Conservation (phyloP, 1,284 basidiomycete species). For the Trametes versicolor region DNA sequence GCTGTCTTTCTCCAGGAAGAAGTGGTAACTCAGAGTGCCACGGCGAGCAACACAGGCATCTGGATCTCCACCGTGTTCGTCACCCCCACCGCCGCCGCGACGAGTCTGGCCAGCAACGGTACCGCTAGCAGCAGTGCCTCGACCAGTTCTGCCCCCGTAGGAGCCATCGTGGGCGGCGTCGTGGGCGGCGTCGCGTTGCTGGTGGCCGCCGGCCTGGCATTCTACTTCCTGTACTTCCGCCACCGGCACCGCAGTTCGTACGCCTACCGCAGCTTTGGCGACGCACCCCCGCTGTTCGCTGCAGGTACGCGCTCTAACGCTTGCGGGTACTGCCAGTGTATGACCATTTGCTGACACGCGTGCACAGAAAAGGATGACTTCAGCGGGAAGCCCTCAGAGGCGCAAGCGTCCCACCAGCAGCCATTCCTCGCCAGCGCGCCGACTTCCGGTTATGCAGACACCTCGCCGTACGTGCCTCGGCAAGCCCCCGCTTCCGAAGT, state of each 20-base stretch:
- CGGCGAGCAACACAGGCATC: constrained; percentile 14
- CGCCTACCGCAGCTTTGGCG: constrained; percentile 20
- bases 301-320: constrained; percentile 7
- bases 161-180: constrained; percentile 33
- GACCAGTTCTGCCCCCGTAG: constrained; percentile 21
- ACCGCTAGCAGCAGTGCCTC: not conserved
- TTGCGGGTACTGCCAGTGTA: not conserved
- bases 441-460: constrained; percentile 9
- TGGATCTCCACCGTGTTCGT: constrained; percentile 34
- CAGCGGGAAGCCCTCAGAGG: not conserved
- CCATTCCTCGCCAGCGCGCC: constrained; percentile 20
- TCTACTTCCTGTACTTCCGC: constrained; percentile 33
- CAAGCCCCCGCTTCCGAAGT: not conserved
- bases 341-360: not conserved
- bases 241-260: constrained; percentile 21
- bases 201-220: constrained; percentile 25
- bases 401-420: constrained; percentile 16
- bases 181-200: constrained; percentile 34
- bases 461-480: constrained; percentile 5
- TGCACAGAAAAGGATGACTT: constrained; percentile 26
- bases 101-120: not conserved
- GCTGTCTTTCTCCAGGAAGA: constrained; percentile 20
- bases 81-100: constrained; percentile 24
- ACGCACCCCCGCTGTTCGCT: constrained; percentile 22
- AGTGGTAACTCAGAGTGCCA: not conserved